These are phyloP conservation scores for Bacterosira constricta DNA, from an alignment of 108 stramenopile genomes.

Conservation along the genomic window DNA sequence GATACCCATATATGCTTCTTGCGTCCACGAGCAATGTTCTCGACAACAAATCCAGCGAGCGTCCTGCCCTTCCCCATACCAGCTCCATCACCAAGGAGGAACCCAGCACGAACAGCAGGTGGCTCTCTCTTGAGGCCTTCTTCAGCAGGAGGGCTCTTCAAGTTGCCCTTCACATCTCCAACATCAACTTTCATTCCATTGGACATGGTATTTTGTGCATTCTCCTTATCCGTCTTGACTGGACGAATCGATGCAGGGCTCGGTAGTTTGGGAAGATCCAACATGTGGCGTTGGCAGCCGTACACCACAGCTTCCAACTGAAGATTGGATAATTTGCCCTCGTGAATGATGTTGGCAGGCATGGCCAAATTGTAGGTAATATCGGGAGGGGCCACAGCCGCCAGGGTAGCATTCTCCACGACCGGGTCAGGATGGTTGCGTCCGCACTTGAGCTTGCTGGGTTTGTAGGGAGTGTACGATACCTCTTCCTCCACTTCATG, in stretches of 20 bases:
- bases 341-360: slow-evolving; percentile 34
- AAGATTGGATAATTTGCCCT: slow-evolving; percentile 44
- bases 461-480: slow-evolving; percentile 30
- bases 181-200: background rate
- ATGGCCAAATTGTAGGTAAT: slow-evolving; percentile 35
- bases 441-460: slow-evolving; percentile 28
- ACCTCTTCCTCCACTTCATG: slow-evolving; percentile 21
- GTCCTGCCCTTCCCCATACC: slow-evolving; percentile 73
- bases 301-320: slow-evolving; percentile 56
- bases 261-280: slow-evolving; percentile 11
- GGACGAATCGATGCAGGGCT: no score
- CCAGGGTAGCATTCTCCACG: slow-evolving; percentile 36
- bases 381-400: slow-evolving; percentile 33
- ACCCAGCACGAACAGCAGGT: slow-evolving; percentile 56
- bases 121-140: slow-evolving; percentile 52
- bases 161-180: background rate
- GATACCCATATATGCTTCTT: slow-evolving; percentile 50
- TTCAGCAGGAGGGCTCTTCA: slow-evolving; percentile 5
- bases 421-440: slow-evolving; percentile 38
- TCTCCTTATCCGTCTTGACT: background rate
- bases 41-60: slow-evolving; percentile 53
- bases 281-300: slow-evolving; percentile 41
- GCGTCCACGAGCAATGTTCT: slow-evolving; percentile 46
- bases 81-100: slow-evolving; percentile 80
- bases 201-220: background rate